These are phyloP conservation scores for Glomus cerebriforme DNA, from an alignment of 192 early-diverging fungal genomes.

Conservation along the genomic window DNA sequence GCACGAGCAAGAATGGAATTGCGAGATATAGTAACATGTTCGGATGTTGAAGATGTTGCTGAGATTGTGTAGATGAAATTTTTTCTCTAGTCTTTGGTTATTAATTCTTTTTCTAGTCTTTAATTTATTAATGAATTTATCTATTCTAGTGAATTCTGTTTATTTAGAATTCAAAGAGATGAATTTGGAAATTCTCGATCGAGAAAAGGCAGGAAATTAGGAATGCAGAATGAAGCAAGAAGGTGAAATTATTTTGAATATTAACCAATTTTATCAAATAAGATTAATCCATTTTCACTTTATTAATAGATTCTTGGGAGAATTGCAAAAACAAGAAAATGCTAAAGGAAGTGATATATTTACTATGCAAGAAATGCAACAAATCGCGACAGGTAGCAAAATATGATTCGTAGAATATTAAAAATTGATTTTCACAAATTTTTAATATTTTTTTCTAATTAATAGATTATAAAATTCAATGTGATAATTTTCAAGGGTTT, in stretches of 20 bases:
- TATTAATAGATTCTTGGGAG: slow-evolving; percentile 54
- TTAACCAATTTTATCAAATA: background rate
- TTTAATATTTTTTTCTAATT: too few species aligned
- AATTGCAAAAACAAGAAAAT: slow-evolving; percentile 58
- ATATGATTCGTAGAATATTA: too few species aligned
- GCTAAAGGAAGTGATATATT: slow-evolving; percentile 69
- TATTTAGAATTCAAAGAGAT: slow-evolving; percentile 53
- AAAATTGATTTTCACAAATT: too few species aligned
- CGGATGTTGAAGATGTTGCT: slow-evolving; percentile 76
- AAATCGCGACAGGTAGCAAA: slow-evolving; percentile 50
- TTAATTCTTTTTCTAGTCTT: slow-evolving; percentile 8
- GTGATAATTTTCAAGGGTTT: slow-evolving; percentile 63
- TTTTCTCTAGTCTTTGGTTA: background rate
- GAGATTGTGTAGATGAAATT: slow-evolving; percentile 71
- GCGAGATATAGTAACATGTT: slow-evolving; percentile 66
- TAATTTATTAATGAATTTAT: slow-evolving; percentile 52
- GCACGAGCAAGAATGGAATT: slow-evolving; percentile 78
- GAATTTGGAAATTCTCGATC: slow-evolving; percentile 1
- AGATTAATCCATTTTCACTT: slow-evolving; percentile 11
- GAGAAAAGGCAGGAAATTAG: slow-evolving; percentile 26
- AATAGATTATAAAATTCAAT: slow-evolving; percentile 53
- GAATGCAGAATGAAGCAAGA: slow-evolving; percentile 35
- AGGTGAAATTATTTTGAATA: background rate
- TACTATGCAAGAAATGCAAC: slow-evolving; percentile 63
- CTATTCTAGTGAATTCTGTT: slow-evolving; percentile 56